Base-by-base conservation (phyloP, 768 basidiomycete genomes). In the Leccinellum luteum region DNA sequence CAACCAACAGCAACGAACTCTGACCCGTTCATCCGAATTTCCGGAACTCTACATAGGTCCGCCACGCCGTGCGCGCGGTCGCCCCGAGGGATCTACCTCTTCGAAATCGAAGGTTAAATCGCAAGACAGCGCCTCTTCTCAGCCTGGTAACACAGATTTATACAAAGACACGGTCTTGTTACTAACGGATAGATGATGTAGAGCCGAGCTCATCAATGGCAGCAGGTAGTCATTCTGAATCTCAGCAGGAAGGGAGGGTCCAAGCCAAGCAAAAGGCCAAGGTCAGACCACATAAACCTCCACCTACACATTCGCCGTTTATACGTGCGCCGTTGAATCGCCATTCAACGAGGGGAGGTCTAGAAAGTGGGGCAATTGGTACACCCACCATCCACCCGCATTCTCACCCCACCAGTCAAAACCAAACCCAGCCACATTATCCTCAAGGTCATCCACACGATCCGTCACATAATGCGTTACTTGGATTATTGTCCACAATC, bases 51-150 rank as follows among this genome's bases (percentile, higher is more conserved):
- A 77, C 50, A 67, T 76, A 31, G 76, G 77, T 4, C 73, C 75
- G 3, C 74, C 66, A 15, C 69, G 74, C 48, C 70, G 70, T 32
- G 64, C 67, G 19, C 60, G 63, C 12, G 74, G 74, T 31, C 70
- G 74, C 6, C 74, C 70, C 0, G 73, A 77, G 25, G 74, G 76
- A 35, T 77, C 77, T 6, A 78, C 75, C 27, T 79, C 81, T 17
- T 79, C 79, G n/a, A 80, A 79, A 65, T 55, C 55, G 69, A 81
- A 66, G 74, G 72, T 28, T 1, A 65, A 51, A n/a, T 25, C 32
- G 0, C 69, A 79, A 58, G 13, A 41, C 6, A 27, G 48, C 14
- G 6, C 38, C 21, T 45, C 63, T 48, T 59, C 57, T 32, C n/a
- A 43, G 45, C 25, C n/a, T 45, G 57, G 61, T 66, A 52, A 54